Evolutionary conservation across 176 grass and related monocot species (phyloP).

Genomic region (Phragmites australis): DNA sequence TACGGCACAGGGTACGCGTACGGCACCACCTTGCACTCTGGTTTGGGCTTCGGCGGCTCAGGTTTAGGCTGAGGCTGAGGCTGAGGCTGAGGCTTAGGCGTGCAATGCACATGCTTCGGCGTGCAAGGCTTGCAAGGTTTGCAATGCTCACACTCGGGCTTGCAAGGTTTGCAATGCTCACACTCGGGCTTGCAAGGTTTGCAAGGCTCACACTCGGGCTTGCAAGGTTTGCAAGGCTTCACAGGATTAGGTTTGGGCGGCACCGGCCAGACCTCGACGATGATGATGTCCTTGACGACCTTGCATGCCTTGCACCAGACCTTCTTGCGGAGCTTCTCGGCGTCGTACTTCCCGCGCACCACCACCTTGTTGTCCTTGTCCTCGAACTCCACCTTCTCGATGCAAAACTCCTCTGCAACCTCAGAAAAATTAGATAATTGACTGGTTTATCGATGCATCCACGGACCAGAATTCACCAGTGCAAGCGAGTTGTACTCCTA

Average conservation of each 20-base stretch:
- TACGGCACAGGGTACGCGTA: conserved; percentile 27
- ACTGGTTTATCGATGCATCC: neutral
- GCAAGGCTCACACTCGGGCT: too few relatives aligned
- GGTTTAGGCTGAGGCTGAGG: neutral
- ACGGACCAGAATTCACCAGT: neutral
- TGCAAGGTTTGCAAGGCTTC: neutral
- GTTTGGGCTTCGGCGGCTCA: neutral
- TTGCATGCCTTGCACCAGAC: conserved; percentile 28
- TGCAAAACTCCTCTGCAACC: conserved; percentile 30
- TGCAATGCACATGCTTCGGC: neutral
- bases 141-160: neutral
- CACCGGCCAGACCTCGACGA: neutral
- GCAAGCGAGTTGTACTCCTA: neutral
- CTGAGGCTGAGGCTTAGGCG: neutral
- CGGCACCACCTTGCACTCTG: conserved; percentile 30
- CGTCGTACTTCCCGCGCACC: conserved; percentile 36
- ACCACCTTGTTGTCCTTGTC: conserved; percentile 29
- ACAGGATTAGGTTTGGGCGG: neutral
- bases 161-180: neutral
- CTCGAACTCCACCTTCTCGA: conserved; percentile 46
- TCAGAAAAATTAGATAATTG: neutral
- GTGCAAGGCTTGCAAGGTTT: neutral
- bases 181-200: neutral
- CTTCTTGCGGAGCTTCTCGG: conserved; percentile 21
- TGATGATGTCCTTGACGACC: neutral